phyloP scores from a whole-genome alignment of 192 early-diverging fungal species.

The Coemansia sp. region DNA sequence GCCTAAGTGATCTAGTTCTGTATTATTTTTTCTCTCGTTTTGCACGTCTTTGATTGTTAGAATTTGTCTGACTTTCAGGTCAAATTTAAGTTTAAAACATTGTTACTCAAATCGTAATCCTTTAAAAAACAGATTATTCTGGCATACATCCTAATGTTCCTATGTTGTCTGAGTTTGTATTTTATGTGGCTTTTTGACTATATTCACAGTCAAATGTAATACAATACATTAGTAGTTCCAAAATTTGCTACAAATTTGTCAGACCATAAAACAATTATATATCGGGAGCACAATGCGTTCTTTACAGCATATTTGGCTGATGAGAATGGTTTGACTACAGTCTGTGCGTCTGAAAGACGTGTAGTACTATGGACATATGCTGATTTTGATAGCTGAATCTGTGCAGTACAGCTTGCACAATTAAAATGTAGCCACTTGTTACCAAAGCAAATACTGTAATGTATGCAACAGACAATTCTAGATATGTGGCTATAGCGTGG shows the following conservation, averaged over 20 bases:
- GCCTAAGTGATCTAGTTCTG: slow-evolving; percentile 10
- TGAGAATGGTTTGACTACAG: neutral
- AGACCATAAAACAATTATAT: neutral
- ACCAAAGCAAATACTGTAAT: neutral
- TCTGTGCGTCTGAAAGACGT: neutral
- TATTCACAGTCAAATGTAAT: neutral
- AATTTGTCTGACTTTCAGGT: neutral
- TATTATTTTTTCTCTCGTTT: neutral
- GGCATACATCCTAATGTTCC: neutral
- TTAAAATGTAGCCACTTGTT: neutral
- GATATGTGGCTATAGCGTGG: neutral
- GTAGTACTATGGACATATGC: neutral
- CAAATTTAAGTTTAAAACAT: neutral
- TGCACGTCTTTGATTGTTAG: neutral
- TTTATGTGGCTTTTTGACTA: neutral
- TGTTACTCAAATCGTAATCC: neutral
- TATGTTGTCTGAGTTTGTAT: neutral
- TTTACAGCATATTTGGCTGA: neutral
- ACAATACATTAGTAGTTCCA: neutral
- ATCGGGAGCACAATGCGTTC: neutral
- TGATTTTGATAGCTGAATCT: neutral
- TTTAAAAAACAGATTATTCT: neutral
- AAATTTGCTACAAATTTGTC: neutral
- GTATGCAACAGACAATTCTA: neutral
- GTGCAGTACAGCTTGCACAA: neutral